phyloP scores from a whole-genome alignment of 371 early-diverging fungal species.

The Mucor mucedo region DNA sequence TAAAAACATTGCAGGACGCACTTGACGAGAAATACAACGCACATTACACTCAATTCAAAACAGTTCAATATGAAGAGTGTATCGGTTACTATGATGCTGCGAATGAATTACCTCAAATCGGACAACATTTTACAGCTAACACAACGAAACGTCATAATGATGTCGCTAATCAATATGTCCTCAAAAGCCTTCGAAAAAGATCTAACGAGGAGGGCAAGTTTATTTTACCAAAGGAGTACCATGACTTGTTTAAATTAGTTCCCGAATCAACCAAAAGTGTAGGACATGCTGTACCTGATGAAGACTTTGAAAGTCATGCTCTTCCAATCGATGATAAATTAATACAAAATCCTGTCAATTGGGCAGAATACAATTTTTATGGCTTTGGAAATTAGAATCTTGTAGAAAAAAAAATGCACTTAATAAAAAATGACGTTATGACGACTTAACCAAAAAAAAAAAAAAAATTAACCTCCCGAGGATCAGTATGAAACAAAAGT shows the following conservation, averaged over 20 bases:
- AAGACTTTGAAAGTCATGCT: constrained; percentile 33
- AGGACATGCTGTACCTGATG: constrained; percentile 28
- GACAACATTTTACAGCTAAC: constrained; percentile 20
- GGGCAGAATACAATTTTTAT: constrained; percentile 36
- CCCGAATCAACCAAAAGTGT: constrained; percentile 22
- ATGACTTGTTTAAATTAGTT: constrained; percentile 30
- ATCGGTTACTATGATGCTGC: constrained; percentile 22
- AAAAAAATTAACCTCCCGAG: too few relatives aligned
- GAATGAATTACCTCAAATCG: constrained; percentile 39
- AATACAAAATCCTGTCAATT: constrained; percentile 25
- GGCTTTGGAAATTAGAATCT: constrained; percentile 23
- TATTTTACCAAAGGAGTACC: constrained; percentile 18
- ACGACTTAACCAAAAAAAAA: too few relatives aligned
- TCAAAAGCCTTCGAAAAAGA: constrained; percentile 10
- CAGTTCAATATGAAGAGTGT: constrained; percentile 41
- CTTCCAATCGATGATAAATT: constrained; percentile 34
- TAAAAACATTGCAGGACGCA: constrained; percentile 41
- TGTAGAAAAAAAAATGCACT: not conserved
- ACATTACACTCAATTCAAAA: constrained; percentile 35
- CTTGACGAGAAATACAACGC: constrained; percentile 40
- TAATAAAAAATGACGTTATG: not conserved
- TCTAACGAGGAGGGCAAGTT: not conserved
- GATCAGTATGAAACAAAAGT: too few relatives aligned
- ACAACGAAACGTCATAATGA: not conserved
- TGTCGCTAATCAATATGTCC: constrained; percentile 10